A percentile compares a stretch with the other conserved stretches of the same genome.
Conservation (phyloP, 768 basidiomycete species). For the Plicaturopsis crispa region DNA sequence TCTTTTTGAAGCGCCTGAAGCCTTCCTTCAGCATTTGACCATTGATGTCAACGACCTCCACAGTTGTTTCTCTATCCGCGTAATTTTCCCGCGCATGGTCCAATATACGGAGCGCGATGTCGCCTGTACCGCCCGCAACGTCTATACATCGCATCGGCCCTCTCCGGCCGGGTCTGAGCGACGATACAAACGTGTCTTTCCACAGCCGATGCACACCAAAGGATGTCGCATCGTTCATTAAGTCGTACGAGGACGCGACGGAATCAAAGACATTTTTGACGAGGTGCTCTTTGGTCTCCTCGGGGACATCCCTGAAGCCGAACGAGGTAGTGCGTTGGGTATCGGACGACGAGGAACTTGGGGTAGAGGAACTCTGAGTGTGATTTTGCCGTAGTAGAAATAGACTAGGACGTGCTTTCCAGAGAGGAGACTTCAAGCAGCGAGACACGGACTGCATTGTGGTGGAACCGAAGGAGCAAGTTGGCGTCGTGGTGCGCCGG, state of each 20-base stretch:
- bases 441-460: not conserved
- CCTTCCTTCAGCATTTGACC: conserved; percentile 94
- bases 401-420: not conserved
- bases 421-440: not conserved
- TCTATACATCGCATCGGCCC: conserved; percentile 82
- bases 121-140: conserved; percentile 96
- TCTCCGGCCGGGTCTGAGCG: conserved; percentile 67
- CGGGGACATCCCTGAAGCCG: conserved; percentile 86
- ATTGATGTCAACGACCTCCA: conserved; percentile 92
- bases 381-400: not conserved
- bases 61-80: conserved; percentile 82
- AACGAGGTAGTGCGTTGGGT: conserved; percentile 65
- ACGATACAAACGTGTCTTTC: conserved; percentile 86
- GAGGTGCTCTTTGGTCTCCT: conserved; percentile 79
- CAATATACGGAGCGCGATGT: conserved; percentile 90
- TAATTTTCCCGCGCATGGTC: conserved; percentile 87
- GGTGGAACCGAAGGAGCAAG: not conserved
- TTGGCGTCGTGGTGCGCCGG: no score
- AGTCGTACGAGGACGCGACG: conserved; percentile 90
- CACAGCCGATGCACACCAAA: conserved; percentile 93
- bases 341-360: conserved; percentile 3
- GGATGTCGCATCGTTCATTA: conserved; percentile 99
- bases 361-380: conserved; percentile 1
- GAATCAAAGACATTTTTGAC: conserved; percentile 94
- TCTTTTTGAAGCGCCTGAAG: conserved; percentile 83